A percentile compares a stretch with the other conserved stretches of the same genome.
phyloP scores from a whole-genome alignment of 2,329 filamentous ascomycete species.

The Fusarium nodosum region DNA sequence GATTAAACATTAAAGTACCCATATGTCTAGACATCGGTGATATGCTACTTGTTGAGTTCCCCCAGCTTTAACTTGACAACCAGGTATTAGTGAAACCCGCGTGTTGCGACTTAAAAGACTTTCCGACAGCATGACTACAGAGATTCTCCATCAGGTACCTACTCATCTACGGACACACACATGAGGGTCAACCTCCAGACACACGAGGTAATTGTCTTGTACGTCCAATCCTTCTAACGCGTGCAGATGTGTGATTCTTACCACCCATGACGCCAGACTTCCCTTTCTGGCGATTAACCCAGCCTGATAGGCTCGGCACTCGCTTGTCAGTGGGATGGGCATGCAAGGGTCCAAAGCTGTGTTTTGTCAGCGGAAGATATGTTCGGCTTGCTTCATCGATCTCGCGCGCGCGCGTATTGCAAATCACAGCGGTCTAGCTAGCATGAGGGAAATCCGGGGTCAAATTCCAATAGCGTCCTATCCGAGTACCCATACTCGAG shows the following conservation, averaged over 20 bases:
- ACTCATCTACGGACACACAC: too few relatives aligned
- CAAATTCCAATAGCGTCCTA: too few relatives aligned
- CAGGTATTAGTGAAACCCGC: background rate
- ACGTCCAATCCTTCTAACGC: too few relatives aligned
- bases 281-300: constrained; percentile 24
- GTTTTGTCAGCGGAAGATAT: constrained; percentile 15
- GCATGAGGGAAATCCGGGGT: background rate
- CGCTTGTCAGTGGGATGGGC: background rate
- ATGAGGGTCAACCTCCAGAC: too few relatives aligned
- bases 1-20: background rate
- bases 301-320: constrained; percentile 28
- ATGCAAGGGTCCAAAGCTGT: constrained; percentile 7
- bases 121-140: background rate
- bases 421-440: constrained; percentile 8
- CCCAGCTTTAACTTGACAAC: background rate
- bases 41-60: background rate
- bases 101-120: background rate
- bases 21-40: background rate
- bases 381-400: constrained; percentile 9
- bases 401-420: constrained; percentile 28
- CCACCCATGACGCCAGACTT: constrained; percentile 13
- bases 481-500: background rate
- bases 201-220: background rate
- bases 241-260: constrained; percentile 3
- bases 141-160: too few relatives aligned